phyloP scores from a whole-genome alignment of 202 grass and related monocot species.

The Cymbopogon flexuosus region DNA sequence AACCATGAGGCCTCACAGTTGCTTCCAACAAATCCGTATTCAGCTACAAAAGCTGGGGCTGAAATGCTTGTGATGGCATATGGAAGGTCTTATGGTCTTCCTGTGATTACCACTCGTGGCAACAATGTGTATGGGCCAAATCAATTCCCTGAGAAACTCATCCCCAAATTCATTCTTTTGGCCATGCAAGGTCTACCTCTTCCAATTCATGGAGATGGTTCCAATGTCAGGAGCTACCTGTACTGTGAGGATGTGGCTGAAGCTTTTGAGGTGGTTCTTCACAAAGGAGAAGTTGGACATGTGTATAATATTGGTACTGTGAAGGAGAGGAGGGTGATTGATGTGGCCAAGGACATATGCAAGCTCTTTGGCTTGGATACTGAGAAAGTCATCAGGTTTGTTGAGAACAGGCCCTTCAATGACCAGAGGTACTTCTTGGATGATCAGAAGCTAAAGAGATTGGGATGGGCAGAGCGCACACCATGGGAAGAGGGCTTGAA shows the following conservation, averaged over 20 bases:
- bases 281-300: constrained; percentile 81
- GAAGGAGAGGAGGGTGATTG: constrained; percentile 88
- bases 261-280: constrained; percentile 87
- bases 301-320: constrained; percentile 84
- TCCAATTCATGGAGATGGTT: constrained; percentile 85
- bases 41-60: constrained; percentile 82
- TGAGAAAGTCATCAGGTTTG: constrained; percentile 65
- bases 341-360: constrained; percentile 89
- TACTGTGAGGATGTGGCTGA: constrained; percentile 91
- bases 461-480: constrained; percentile 80
- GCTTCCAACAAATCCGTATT: constrained; percentile 86
- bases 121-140: constrained; percentile 93
- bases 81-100: constrained; percentile 81
- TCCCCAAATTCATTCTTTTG: constrained; percentile 82
- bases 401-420: constrained; percentile 89
- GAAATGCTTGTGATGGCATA: constrained; percentile 98
- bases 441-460: constrained; percentile 78
- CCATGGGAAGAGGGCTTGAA: constrained; percentile 78
- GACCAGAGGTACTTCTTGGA: constrained; percentile 91
- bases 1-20: constrained; percentile 89
- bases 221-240: constrained; percentile 84
- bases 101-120: constrained; percentile 80
- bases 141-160: constrained; percentile 90
- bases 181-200: constrained; percentile 66
- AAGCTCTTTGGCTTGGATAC: constrained; percentile 69